These are phyloP conservation scores for Dimocarpus longan DNA, from an alignment of 345 rosid species.

Conservation along the genomic window DNA sequence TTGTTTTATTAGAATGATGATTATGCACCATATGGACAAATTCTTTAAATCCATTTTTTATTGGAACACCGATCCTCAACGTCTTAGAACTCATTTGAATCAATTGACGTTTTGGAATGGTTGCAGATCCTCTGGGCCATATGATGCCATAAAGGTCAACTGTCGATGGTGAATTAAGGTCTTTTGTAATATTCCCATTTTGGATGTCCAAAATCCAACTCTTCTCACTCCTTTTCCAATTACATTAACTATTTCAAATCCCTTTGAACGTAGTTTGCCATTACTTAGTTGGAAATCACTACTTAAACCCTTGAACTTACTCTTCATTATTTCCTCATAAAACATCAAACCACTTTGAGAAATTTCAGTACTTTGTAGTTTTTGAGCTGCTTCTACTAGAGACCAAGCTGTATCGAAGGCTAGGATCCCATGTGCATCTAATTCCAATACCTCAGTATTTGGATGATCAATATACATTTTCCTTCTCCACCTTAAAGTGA, in stretches of 20 bases:
- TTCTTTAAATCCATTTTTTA: conserved; percentile 26
- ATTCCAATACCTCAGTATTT: background rate
- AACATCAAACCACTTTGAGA: background rate
- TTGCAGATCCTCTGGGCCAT: conserved; percentile 42
- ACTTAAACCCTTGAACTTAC: background rate
- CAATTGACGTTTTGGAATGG: conserved; percentile 22
- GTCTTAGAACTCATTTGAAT: background rate
- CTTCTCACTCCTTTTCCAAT: conserved; percentile 31
- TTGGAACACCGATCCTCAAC: conserved; percentile 39
- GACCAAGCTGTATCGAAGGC: conserved; percentile 39
- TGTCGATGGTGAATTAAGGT: conserved; percentile 15
- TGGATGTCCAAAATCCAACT: conserved; percentile 35
- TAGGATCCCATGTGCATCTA: conserved; percentile 31
- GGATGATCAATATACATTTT: background rate
- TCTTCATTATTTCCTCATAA: background rate
- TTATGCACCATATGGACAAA: conserved; percentile 15
- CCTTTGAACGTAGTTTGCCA: conserved; percentile 24
- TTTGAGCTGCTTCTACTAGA: conserved; percentile 32
- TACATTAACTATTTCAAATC: conserved; percentile 42
- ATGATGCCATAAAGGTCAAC: conserved; percentile 15
- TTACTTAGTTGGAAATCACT: background rate
- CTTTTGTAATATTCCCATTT: conserved; percentile 21
- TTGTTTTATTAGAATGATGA: conserved; percentile 12
- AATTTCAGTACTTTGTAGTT: background rate
- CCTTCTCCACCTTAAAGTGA: conserved; percentile 34